Percentiles rank a stretch among this genome's conserved stretches.
phyloP scores from a whole-genome alignment of 768 basidiomycete species.

The Candolleomyces eurysporus region DNA sequence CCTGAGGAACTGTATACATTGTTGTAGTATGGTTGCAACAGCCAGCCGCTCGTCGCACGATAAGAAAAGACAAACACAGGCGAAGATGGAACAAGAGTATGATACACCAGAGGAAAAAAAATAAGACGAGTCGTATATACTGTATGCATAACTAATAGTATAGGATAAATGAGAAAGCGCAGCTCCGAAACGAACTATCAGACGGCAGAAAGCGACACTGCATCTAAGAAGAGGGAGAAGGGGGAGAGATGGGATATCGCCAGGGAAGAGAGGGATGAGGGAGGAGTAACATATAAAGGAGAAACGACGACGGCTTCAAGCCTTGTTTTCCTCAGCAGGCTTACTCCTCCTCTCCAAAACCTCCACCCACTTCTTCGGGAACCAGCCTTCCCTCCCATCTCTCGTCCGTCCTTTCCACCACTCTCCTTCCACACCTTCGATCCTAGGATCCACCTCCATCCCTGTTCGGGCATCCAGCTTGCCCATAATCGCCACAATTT shows the following conservation, averaged over 20 bases:
- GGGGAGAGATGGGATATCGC: not conserved
- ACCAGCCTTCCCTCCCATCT: slow-evolving; percentile 90
- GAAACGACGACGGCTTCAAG: not conserved
- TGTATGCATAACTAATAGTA: too few relatives aligned
- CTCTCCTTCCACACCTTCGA: slow-evolving; percentile 55
- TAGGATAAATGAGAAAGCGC: too few relatives aligned
- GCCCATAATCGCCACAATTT: slow-evolving; percentile 87
- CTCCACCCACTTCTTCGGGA: slow-evolving; percentile 85
- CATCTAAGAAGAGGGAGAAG: not conserved
- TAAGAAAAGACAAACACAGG: too few relatives aligned
- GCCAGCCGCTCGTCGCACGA: too few relatives aligned
- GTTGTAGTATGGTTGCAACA: too few relatives aligned
- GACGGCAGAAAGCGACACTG: not conserved
- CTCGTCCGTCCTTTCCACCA: slow-evolving; percentile 95
- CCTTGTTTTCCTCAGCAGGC: slow-evolving; percentile 21
- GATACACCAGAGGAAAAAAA: too few relatives aligned
- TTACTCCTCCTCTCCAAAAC: slow-evolving; percentile 48
- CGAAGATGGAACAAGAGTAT: too few relatives aligned
- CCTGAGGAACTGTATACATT: too few relatives aligned
- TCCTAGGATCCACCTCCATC: slow-evolving; percentile 58
- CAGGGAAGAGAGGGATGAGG: not conserved
- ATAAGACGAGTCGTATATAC: too few relatives aligned
- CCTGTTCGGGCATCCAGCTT: slow-evolving; percentile 70
- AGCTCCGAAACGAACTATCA: not conserved
- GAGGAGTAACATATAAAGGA: not conserved